Conservation (phyloP, 2,329 filamentous ascomycete genomes). For the Mollisia scopiformis region DNA sequence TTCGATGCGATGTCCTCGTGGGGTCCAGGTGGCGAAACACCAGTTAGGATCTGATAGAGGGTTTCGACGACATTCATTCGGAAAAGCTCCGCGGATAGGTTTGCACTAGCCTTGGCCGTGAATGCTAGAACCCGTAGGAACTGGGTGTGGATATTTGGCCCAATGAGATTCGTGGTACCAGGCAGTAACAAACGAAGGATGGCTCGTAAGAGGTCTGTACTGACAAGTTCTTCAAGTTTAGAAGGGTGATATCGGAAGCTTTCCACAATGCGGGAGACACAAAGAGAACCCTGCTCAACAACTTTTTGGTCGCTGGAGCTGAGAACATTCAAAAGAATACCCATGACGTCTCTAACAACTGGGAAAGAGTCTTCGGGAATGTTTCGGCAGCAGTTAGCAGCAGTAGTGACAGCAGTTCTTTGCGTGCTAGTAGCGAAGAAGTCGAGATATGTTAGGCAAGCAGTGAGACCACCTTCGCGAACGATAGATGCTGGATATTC, state of each 20-base stretch:
- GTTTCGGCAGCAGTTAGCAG: constrained; percentile 97
- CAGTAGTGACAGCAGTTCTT: constrained; percentile 93
- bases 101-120: constrained; percentile 85
- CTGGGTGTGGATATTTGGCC: constrained; percentile 92
- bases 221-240: constrained; percentile 91
- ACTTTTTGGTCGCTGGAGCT: constrained; percentile 94
- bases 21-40: constrained; percentile 85
- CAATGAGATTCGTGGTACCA: constrained; percentile 93
- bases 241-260: constrained; percentile 89
- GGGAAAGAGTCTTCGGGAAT: constrained; percentile 92
- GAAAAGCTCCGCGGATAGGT: constrained; percentile 84
- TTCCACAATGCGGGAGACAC: constrained; percentile 93
- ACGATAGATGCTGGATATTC: constrained; percentile 96
- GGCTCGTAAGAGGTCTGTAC: constrained; percentile 81
- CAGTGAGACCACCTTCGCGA: constrained; percentile 89
- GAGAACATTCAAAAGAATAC: constrained; percentile 86
- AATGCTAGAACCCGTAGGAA: constrained; percentile 92
- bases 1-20: constrained; percentile 79
- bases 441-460: constrained; percentile 94
- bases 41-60: constrained; percentile 94
- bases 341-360: constrained; percentile 95
- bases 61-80: constrained; percentile 98
- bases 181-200: constrained; percentile 87
- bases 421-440: constrained; percentile 98
- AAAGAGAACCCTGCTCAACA: constrained; percentile 93